Percentiles rank a stretch among this genome's conserved stretches.
Evolutionary conservation across 805 yeast genomes (phyloP).

Genomic region (Saccharomycopsis olivae): DNA sequence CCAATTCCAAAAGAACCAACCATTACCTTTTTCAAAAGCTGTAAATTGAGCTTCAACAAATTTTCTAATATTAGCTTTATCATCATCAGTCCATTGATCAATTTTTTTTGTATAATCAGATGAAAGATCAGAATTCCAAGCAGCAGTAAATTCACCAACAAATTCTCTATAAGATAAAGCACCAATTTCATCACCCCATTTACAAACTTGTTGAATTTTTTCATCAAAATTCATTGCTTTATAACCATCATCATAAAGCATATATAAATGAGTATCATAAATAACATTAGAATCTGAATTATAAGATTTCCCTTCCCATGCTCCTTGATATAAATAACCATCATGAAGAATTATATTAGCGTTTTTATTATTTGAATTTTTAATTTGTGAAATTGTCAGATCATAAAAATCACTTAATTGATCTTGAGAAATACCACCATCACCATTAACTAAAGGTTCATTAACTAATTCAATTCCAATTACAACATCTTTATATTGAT

Average conservation of each 20-base stretch:
- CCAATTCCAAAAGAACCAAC: conserved; percentile 67
- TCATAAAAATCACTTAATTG: conserved; percentile 31
- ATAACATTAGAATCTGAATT: conserved; percentile 6
- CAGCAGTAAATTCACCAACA: conserved; percentile 19
- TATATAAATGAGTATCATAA: conserved; percentile 18
- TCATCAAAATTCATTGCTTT: conserved; percentile 14
- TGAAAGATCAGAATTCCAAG: conserved; percentile 14
- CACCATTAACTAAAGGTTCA: conserved; percentile 53
- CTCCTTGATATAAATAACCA: conserved; percentile 46
- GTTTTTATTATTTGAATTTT: conserved; percentile 26
- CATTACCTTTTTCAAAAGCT: conserved; percentile 36
- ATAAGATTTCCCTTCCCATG: conserved; percentile 34
- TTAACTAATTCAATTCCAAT: conserved; percentile 62
- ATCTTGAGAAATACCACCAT: conserved; percentile 35
- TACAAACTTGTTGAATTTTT: conserved; percentile 17
- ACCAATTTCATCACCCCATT: conserved; percentile 17
- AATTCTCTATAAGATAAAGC: conserved; percentile 13
- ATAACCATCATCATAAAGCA: conserved; percentile 14
- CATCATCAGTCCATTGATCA: conserved; percentile 32
- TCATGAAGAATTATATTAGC: conserved; percentile 50
- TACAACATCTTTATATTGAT: conserved; percentile 41
- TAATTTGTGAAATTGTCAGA: conserved; percentile 33
- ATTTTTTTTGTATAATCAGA: conserved; percentile 24
- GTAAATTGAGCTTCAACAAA: conserved; percentile 54
- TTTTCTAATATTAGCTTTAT: conserved; percentile 36